These are phyloP conservation scores for Ascoidea tarda DNA, from an alignment of 805 yeast species.

Conservation along the genomic window DNA sequence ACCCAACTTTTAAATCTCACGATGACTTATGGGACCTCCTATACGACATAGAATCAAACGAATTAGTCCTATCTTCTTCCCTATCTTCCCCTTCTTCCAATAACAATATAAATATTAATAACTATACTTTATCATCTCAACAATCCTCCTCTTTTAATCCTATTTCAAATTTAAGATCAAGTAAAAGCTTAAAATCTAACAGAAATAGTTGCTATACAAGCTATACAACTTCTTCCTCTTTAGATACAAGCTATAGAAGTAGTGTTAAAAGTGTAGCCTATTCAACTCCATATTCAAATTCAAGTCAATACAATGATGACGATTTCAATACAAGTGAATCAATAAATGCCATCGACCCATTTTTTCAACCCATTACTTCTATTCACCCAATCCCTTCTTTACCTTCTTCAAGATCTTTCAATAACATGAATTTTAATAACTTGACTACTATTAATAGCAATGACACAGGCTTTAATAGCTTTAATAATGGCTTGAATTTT, in stretches of 20 bases:
- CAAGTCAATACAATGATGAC: background rate
- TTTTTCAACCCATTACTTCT: too few relatives aligned
- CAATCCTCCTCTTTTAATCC: background rate
- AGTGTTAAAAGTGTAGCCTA: background rate
- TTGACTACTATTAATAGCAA: background rate
- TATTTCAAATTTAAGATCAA: too few relatives aligned
- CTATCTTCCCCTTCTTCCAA: constrained; percentile 18
- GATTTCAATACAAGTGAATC: background rate
- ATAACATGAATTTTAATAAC: too few relatives aligned
- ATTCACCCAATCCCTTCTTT: background rate
- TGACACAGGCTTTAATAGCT: background rate
- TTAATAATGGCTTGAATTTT: too few relatives aligned
- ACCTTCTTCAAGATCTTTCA: background rate
- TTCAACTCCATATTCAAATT: background rate
- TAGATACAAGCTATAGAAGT: background rate
- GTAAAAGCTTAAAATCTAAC: background rate
- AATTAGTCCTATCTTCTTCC: constrained; percentile 17
- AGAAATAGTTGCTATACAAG: background rate
- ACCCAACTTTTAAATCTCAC: constrained; percentile 41
- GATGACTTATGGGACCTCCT: constrained; percentile 42
- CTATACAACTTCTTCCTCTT: background rate
- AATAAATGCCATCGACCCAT: too few relatives aligned
- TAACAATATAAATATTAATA: background rate
- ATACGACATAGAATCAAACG: constrained; percentile 33
- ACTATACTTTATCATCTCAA: background rate